phyloP scores from a whole-genome alignment of 768 basidiomycete genomes.

The Tylopilus vinaceipallidus region DNA sequence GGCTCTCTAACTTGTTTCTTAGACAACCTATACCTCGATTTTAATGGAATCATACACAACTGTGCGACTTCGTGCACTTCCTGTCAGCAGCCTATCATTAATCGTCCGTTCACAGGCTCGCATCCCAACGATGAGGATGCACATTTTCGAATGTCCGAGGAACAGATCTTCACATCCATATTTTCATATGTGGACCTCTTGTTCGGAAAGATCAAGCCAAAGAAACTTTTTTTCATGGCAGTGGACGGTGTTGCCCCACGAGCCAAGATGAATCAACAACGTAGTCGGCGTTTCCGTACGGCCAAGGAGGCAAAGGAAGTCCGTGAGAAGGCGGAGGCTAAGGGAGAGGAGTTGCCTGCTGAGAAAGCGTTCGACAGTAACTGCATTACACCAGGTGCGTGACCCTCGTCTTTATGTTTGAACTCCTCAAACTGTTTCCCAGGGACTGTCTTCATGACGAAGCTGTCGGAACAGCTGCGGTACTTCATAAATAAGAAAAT shows the following conservation, averaged over 20 bases:
- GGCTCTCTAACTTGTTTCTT: conserved; percentile 14
- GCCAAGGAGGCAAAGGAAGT: conserved; percentile 90
- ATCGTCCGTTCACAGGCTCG: conserved; percentile 50
- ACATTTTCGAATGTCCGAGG: conserved; percentile 93
- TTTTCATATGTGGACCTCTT: conserved; percentile 97
- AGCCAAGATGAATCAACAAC: conserved; percentile 99
- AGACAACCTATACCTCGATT: conserved; percentile 93
- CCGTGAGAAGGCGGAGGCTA: conserved; percentile 79
- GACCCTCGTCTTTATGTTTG: neutral
- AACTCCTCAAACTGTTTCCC: neutral
- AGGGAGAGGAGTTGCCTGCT: conserved; percentile 88
- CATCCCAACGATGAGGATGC: conserved; percentile 97
- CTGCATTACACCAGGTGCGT: conserved; percentile 94
- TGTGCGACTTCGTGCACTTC: conserved; percentile 37
- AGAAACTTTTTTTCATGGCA: conserved; percentile 98
- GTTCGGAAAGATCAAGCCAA: conserved; percentile 95
- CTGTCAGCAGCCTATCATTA: neutral
- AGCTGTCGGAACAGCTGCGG: conserved; percentile 85
- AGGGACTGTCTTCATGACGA: conserved; percentile 96
- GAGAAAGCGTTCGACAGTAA: conserved; percentile 98
- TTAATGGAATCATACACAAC: conserved; percentile 91
- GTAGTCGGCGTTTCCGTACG: conserved; percentile 88
- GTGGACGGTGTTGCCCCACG: conserved; percentile 96
- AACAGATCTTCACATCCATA: conserved; percentile 96
- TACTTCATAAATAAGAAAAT: conserved; percentile 99